Evolutionary conservation across 345 rosid genomes (phyloP), one percentile per base, ranked within the genome.

Genomic region (Aquilaria malaccensis): DNA sequence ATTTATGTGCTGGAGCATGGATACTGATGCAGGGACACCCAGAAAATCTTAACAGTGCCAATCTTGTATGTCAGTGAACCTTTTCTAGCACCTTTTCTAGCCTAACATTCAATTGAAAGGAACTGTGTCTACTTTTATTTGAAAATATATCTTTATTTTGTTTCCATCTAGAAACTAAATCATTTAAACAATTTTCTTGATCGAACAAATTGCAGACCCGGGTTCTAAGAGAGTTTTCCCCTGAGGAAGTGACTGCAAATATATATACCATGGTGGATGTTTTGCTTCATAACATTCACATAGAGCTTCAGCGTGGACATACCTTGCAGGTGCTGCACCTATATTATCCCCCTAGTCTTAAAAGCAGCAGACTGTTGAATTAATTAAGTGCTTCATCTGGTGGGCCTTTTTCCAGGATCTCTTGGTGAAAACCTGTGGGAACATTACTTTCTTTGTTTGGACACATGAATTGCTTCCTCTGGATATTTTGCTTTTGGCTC

Each of bases 201-300:
- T 61, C 59, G 30, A 7, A 58, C 61, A 45, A 13, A 54, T 70
- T 81, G 74, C 79, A 94, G 99, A 86, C 77, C 51, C 84, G 84
- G 51, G 97, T 86, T 55, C 70, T 94, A 71, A 82, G 93, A 77
- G 99, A 94, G 80, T 72, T 94, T 73, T 85, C 91, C 41, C 97
- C 99, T 14, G 97, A 90, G 67, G 99, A 88, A 75, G 99, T 94
- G 73, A 90, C 99, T 30, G 81, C 81, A 32, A 94, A 94, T 74
- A 90, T 94, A 77, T 94, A 90, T 71, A 83, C 89, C 48, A 88
- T 94, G 95, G 99, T 94, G 61, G 96, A 90, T 83, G 96, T 94
- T 59, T 72, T 90, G 47, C 97, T 94, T 77, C 97, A 94, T 71
- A 75, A 81, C 66, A 64, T 88, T 81, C 86, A 85, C 13, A 11